phyloP scores from a whole-genome alignment of 768 basidiomycete genomes.

The Kwoniella pini region DNA sequence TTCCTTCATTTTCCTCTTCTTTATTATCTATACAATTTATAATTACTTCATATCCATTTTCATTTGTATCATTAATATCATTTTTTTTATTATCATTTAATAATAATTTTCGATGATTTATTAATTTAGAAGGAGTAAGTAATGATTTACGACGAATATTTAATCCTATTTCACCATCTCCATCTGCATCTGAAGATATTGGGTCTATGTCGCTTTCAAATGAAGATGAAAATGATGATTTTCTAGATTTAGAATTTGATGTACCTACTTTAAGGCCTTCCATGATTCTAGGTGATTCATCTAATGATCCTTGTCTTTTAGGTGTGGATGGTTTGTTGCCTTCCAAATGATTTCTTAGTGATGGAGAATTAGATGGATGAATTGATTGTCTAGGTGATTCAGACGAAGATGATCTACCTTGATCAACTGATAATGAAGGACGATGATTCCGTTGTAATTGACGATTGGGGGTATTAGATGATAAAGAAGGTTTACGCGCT shows the following conservation, averaged over 20 bases:
- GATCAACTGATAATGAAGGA: conserved; percentile 6
- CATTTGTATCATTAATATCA: background rate
- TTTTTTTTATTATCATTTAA: too few species aligned
- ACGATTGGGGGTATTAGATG: background rate
- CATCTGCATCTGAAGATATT: conserved; percentile 7
- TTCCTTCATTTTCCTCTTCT: background rate
- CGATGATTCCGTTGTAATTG: conserved; percentile 2
- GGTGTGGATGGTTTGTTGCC: background rate
- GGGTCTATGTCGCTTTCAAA: conserved; percentile 9
- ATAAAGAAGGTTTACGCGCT: conserved; percentile 24
- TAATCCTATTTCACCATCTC: conserved; percentile 14
- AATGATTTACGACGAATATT: conserved; percentile 4
- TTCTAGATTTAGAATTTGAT: background rate
- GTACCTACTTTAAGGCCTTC: background rate
- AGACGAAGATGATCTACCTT: background rate
- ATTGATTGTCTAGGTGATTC: background rate
- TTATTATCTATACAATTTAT: conserved; percentile 24
- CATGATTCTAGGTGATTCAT: conserved; percentile 8
- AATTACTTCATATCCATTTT: conserved; percentile 21
- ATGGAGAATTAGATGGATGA: background rate
- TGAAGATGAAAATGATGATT: conserved; percentile 6
- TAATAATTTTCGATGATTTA: too few species aligned
- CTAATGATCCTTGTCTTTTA: conserved; percentile 10
- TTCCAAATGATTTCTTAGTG: background rate
- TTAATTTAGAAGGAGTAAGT: conserved; percentile 15